Base-by-base conservation (phyloP, 2,329 filamentous ascomycete species). In the Ceratocystis papillata region DNA sequence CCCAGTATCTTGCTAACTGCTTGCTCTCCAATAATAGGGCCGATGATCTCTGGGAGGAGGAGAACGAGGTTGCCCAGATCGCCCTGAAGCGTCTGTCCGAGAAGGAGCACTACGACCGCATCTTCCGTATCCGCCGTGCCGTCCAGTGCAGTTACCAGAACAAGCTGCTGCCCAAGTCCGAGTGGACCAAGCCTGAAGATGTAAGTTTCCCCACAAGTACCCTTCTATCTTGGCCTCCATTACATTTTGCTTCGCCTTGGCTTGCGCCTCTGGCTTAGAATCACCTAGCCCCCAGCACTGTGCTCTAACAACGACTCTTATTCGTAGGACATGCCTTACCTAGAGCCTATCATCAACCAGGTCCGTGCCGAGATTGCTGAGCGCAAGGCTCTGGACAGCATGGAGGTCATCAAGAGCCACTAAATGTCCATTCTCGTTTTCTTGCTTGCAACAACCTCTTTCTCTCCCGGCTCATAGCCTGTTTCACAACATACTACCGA, bases 51-150 rank as follows among this genome's bases (percentile, higher is more conserved):
- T 89, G 96, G 76, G 85, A 89, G 76, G 94, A 99, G 79, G 94
- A 99, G 81, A 88, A 83, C 81, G 89, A 94, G 73, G 79, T 82
- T 67, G 90, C 96, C 73, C 87, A 94, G 78, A 83, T 87, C 72
- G 94, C 94, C 70, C 84, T 99, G 74, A 89, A 89, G 83, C 90
- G 94, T 76, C 88, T 99, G 69, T 85, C 89, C 67, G 83, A 90
- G 73, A 90, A 95, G 82, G 90, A 94, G 76, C 83, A 87, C 73
- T 97, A 97, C 80, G 94, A 99, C 81, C 93, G 94, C 77, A 86
- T 97, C 76, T 99, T 91, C 87, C 92, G 94, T 75, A 85, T 99
- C 78, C 90, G 94, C 80, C 87, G 94, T 79, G 93, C 94, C 73
- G 87, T 95, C 79, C 94, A 99, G 80, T 80, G 79, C 77, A 83